Percentiles rank a stretch among this genome's conserved stretches.
These are phyloP conservation scores for Colletotrichum chlorophyti DNA, from an alignment of 2,329 filamentous ascomycete species.

Conservation along the genomic window DNA sequence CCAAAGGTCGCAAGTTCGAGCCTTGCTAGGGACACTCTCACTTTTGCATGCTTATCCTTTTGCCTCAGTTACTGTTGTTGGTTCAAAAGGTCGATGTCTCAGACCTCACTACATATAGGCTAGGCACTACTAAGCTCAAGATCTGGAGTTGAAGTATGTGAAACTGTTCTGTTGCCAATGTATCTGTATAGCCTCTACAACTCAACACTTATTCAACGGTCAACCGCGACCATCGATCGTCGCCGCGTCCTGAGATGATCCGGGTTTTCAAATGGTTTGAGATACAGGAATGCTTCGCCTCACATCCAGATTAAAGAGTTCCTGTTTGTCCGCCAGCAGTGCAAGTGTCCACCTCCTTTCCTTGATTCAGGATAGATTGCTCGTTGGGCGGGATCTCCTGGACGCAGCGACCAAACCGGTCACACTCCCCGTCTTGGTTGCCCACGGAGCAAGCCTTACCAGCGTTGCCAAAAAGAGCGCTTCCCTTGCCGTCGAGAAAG, in stretches of 20 bases:
- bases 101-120: too few relatives aligned
- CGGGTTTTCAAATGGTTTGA: too few relatives aligned
- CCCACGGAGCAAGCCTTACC: conserved; percentile 17
- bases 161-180: too few relatives aligned
- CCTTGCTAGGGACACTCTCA: conserved; percentile 10
- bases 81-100: too few relatives aligned
- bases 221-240: too few relatives aligned
- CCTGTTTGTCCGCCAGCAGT: conserved; percentile 20
- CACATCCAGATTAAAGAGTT: conserved; percentile 5
- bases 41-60: background rate
- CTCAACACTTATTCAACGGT: too few relatives aligned
- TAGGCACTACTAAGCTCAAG: too few relatives aligned
- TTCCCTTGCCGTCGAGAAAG: conserved; percentile 16
- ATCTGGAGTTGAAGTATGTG: too few relatives aligned
- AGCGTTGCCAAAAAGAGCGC: conserved; percentile 16
- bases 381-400: conserved; percentile 20
- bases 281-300: too few relatives aligned
- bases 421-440: conserved; percentile 16
- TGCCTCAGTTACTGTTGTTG: too few relatives aligned
- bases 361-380: conserved; percentile 11
- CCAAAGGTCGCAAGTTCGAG: conserved; percentile 24
- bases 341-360: conserved; percentile 4
- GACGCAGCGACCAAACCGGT: conserved; percentile 15
- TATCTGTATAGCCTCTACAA: too few relatives aligned
- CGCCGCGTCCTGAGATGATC: too few relatives aligned